These are phyloP conservation scores for Loxodes magnus DNA, from an alignment of 73 alveolate species.

Conservation along the genomic window DNA sequence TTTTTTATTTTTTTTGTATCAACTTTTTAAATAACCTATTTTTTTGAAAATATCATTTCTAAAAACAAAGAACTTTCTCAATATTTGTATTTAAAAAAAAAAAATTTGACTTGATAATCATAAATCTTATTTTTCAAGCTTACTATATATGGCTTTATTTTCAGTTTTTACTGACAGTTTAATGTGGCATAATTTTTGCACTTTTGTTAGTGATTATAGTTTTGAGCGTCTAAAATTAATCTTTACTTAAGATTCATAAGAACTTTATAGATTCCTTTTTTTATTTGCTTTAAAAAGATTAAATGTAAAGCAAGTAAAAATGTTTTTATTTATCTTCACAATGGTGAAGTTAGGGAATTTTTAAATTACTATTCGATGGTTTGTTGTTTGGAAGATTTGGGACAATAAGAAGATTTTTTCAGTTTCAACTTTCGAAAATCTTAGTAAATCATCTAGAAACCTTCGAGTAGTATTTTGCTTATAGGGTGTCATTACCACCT, in stretches of 20 bases:
- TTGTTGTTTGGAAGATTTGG: slow-evolving; percentile 77
- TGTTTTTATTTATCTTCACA: slow-evolving; percentile 74
- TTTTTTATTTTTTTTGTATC: no score
- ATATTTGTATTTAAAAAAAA: no score
- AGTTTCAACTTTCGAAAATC: slow-evolving; percentile 4
- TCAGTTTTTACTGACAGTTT: no score
- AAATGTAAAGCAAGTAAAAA: slow-evolving; percentile 37
- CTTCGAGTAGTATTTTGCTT: slow-evolving; percentile 15
- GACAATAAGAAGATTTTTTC: slow-evolving; percentile 44
- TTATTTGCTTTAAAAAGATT: no score
- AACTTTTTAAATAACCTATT: no score
- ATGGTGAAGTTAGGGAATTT: slow-evolving; percentile 48
- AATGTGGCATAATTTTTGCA: no score
- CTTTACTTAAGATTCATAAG: slow-evolving; percentile 54
- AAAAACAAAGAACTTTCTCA: no score
- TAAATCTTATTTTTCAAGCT: no score
- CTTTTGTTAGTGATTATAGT: no score
- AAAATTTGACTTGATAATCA: no score
- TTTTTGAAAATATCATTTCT: no score
- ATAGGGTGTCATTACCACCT: slow-evolving; percentile 7
- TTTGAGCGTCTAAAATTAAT: slow-evolving; percentile 57
- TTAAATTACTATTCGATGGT: slow-evolving; percentile 42
- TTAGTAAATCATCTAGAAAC: slow-evolving; percentile 45
- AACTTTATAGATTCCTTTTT: slow-evolving; percentile 64
- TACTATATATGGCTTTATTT: no score